Conservation (phyloP, 2,329 filamentous ascomycete species). For the Monosporascus sp. region DNA sequence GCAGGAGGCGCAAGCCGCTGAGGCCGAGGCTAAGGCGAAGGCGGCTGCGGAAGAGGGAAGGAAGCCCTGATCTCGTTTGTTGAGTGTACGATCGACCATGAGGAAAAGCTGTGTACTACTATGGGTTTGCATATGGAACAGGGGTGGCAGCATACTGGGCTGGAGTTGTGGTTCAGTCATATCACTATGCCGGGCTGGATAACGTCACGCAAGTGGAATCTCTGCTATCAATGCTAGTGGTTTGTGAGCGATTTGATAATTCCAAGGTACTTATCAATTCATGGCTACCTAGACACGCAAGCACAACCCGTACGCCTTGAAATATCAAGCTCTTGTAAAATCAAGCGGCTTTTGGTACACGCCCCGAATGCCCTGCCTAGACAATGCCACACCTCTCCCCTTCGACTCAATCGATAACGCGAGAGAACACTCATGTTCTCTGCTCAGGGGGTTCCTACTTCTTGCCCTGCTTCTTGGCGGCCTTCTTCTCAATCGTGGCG, state of each 20-base stretch:
- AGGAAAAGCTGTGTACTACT: constrained; percentile 3
- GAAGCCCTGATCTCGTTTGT: constrained; percentile 2
- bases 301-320: no score
- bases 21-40: constrained; percentile 24
- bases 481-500: constrained; percentile 10
- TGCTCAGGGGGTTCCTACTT: background rate
- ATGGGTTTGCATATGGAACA: constrained; percentile 6
- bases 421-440: no score
- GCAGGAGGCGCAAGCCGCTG: constrained; percentile 19
- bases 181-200: no score
- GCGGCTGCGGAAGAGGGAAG: constrained; percentile 17
- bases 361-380: no score
- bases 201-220: background rate
- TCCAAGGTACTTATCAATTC: no score
- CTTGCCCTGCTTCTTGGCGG: constrained; percentile 3
- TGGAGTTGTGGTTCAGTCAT: constrained; percentile 2
- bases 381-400: no score
- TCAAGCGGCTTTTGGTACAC: no score
- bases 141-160: constrained; percentile 1
- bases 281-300: no score
- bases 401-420: no score
- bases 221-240: background rate
- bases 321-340: no score
- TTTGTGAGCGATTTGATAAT: background rate
- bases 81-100: background rate